Evolutionary conservation across 176 grass and related monocot genomes (phyloP), one percentile per base, ranked within the genome.

Genomic region (Oryza glaberrima): DNA sequence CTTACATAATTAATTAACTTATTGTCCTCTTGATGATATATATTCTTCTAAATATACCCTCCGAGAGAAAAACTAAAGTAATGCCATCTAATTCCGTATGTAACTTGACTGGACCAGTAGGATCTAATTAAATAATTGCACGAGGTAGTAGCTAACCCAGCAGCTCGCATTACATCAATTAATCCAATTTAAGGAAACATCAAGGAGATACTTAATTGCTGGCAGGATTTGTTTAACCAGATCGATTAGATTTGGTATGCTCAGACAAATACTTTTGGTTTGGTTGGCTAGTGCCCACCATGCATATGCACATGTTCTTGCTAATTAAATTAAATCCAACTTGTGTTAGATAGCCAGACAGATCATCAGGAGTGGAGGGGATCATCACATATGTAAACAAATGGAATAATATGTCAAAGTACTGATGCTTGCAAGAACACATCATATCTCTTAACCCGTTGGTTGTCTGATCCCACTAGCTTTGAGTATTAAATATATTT

Each of bases 161-260:
- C 14, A 81, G 1, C 14, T 7, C 11, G 20, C 17, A 28, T 30
- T 30, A 43, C 23, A 69, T 32, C 3, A 56, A 36, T 36, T 19
- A 69, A 82, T 41, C 12, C 30, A 41, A 23, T 77, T 60, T 69
- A 84, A 69, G 73, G 82, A 84, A 84, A 70, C 73, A 69, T 54
- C 7, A 9, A 17, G 63, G 30, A 69, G 26, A 22, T 60, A 35
- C 6, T 58, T 20, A 20, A 58, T 58, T 69, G 47, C 14, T 30
- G 65, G 65, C n/a, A 20, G 65, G 48, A 77, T 44, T 84, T 69
- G 32, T 69, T 84, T 54, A 41, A 19, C 34, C 17, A 30, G 9
- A 77, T 32, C 30, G 30, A 32, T 60, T 69, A 58, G 47, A 69
- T 69, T 49, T 23, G 3, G 22, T 28, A 16, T 61, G 38, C 47